Evolutionary conservation across 2,329 filamentous ascomycete genomes (phyloP).

Genomic region (Aspergillus sp.): DNA sequence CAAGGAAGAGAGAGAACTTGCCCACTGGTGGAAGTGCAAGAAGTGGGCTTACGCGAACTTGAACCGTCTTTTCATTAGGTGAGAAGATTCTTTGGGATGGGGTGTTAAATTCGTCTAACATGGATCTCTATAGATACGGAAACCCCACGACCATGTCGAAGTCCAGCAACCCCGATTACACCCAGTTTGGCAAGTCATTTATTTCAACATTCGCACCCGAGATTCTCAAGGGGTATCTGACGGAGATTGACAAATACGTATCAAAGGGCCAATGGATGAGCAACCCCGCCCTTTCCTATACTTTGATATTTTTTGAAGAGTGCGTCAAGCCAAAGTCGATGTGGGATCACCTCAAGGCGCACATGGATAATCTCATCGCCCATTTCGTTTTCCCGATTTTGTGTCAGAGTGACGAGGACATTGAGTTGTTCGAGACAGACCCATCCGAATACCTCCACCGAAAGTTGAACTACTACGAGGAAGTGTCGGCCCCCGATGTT

Average conservation of each 20-base stretch:
- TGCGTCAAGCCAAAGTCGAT: slow-evolving; percentile 96
- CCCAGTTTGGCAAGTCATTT: slow-evolving; percentile 85
- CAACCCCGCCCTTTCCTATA: slow-evolving; percentile 90
- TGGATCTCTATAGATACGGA: slow-evolving; percentile 67
- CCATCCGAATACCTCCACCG: slow-evolving; percentile 96
- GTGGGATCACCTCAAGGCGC: slow-evolving; percentile 90
- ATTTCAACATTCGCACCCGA: slow-evolving; percentile 89
- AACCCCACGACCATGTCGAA: slow-evolving; percentile 76
- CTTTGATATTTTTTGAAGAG: slow-evolving; percentile 91
- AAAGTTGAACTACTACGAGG: slow-evolving; percentile 97
- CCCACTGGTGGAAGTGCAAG: slow-evolving; percentile 99
- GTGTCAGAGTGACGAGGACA: slow-evolving; percentile 86
- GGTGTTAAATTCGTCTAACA: slow-evolving; percentile 8
- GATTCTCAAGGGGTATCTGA: slow-evolving; percentile 91
- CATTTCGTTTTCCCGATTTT: slow-evolving; percentile 95
- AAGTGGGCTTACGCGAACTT: slow-evolving; percentile 99
- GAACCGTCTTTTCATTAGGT: slow-evolving; percentile 93
- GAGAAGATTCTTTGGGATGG: slow-evolving; percentile 28
- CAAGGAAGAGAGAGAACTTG: slow-evolving; percentile 80
- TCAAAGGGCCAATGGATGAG: slow-evolving; percentile 92
- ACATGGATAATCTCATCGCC: slow-evolving; percentile 88
- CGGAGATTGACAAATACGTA: slow-evolving; percentile 97
- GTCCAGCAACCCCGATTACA: slow-evolving; percentile 72
- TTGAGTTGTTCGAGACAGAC: slow-evolving; percentile 91
- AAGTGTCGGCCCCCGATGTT: slow-evolving; percentile 91